Evolutionary conservation across 441 rosid species (phyloP).

Genomic region (Mallotus repandus): DNA sequence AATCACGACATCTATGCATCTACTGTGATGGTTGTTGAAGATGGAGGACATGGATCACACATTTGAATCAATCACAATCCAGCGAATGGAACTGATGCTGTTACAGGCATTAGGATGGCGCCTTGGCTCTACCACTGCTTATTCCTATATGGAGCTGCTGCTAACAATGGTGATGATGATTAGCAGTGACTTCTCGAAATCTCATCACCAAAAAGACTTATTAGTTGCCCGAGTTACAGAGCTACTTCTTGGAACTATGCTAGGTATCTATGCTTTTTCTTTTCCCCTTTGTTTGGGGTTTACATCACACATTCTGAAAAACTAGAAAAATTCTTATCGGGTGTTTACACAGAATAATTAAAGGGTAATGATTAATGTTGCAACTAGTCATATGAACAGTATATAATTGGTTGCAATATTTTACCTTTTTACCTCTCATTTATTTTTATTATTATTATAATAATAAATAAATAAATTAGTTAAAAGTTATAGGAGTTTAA

Average conservation of each 20-base stretch:
- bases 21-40: constrained; percentile 20
- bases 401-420: too few relatives aligned
- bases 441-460: too few relatives aligned
- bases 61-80: constrained; percentile 48
- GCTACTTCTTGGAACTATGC: constrained; percentile 40
- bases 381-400: too few relatives aligned
- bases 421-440: too few relatives aligned
- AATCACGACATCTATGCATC: neutral
- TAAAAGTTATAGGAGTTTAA: too few relatives aligned
- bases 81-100: constrained; percentile 57
- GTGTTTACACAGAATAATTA: too few relatives aligned
- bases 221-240: constrained; percentile 34
- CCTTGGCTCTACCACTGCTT: constrained; percentile 44
- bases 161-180: neutral
- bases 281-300: neutral
- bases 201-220: constrained; percentile 20
- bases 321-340: too few relatives aligned
- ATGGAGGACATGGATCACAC: constrained; percentile 58
- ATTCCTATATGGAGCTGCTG: constrained; percentile 47
- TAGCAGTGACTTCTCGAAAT: constrained; percentile 13
- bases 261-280: constrained; percentile 37
- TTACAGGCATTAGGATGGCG: constrained; percentile 59
- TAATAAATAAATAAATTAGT: too few relatives aligned
- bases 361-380: too few relatives aligned
- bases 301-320: too few relatives aligned